Evolutionary conservation across 768 basidiomycete species (phyloP), one percentile per base, ranked within the genome.

Genomic region (Suillus hirtellus): DNA sequence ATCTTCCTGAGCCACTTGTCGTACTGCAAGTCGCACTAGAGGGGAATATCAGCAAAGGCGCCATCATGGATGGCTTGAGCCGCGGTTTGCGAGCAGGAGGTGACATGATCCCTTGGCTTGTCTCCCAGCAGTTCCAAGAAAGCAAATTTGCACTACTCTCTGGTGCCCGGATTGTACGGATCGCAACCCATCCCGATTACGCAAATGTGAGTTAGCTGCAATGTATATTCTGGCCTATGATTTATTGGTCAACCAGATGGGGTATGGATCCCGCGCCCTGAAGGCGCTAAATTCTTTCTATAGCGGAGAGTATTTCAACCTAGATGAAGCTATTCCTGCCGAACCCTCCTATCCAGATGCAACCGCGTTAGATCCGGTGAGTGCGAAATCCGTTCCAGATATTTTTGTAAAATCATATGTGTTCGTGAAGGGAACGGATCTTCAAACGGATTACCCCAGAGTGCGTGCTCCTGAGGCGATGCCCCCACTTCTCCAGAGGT

Each of bases 101-200:
- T 1, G 97, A 99, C 78, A 88, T 99, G 87, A 97, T 99, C 64
- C 97, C 97, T 0, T 99, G 97, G 96, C 80, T 97, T 31, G 80
- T 99, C 53, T 88, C 92, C 50, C 94, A 95, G 74, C 88, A 98
- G 80, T 99, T 93, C 81, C 95, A 97, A 79, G 97, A 99, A 75
- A 89, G 85, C 68, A 90, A 92, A 73, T 99, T 99, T 76, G 96
- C 93, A 7, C 81, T 85, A 76, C 78, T 99, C 66, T 95, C 93
- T 46, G 97, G 97, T 0, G 96, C 92, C 7, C 80, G 97, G 54
- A 79, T 99, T 27, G 96, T 99, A 17, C 81, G 97, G 63, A 89
- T 99, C 59, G 96, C 97, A 37, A 94, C 92, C 37, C 95, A 97
- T 77, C 97, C 97, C 0, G 96, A 99, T 73, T 96, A 96, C 72